A percentile compares a stretch with the other conserved stretches of the same genome.
These are phyloP conservation scores for Glomus cerebriforme DNA, from an alignment of 192 early-diverging fungal species.

Conservation along the genomic window DNA sequence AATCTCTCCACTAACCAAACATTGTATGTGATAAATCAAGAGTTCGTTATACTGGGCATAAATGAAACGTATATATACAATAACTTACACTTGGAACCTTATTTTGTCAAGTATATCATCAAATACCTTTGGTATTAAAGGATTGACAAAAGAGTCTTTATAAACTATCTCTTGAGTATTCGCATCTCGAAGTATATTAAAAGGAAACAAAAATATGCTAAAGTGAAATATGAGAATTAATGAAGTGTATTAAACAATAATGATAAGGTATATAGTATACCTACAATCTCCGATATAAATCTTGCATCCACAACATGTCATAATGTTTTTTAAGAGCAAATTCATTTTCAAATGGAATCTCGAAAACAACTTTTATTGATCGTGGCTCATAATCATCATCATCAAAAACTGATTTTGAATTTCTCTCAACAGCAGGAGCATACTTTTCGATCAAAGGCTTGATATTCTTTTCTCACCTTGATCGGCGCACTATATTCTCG, in stretches of 20 bases:
- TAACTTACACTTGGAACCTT: slow-evolving; percentile 26
- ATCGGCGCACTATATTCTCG: neutral
- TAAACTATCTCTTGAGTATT: neutral
- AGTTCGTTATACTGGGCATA: slow-evolving; percentile 12
- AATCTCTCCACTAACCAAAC: slow-evolving; percentile 29
- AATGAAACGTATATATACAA: slow-evolving; percentile 3
- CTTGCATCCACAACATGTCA: slow-evolving; percentile 27
- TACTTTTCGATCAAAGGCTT: slow-evolving; percentile 27
- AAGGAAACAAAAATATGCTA: slow-evolving; percentile 24
- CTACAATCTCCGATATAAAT: slow-evolving; percentile 24
- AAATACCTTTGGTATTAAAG: slow-evolving; percentile 24
- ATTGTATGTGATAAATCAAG: slow-evolving; percentile 24
- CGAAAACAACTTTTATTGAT: slow-evolving; percentile 24
- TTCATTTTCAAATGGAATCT: slow-evolving; percentile 17
- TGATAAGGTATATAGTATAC: slow-evolving; percentile 6
- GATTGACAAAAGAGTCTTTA: slow-evolving; percentile 25
- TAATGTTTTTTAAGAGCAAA: slow-evolving; percentile 28
- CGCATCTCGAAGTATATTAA: slow-evolving; percentile 30
- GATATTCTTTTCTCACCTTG: slow-evolving; percentile 20
- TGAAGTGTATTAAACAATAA: neutral
- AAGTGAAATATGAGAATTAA: slow-evolving; percentile 18
- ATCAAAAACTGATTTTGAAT: slow-evolving; percentile 23
- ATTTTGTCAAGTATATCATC: slow-evolving; percentile 23
- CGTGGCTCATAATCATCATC: slow-evolving; percentile 18
- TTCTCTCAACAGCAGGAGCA: slow-evolving; percentile 10